A percentile compares a stretch with the other conserved stretches of the same genome.
phyloP scores from a whole-genome alignment of 768 basidiomycete genomes.

The Naganishia onofrii region DNA sequence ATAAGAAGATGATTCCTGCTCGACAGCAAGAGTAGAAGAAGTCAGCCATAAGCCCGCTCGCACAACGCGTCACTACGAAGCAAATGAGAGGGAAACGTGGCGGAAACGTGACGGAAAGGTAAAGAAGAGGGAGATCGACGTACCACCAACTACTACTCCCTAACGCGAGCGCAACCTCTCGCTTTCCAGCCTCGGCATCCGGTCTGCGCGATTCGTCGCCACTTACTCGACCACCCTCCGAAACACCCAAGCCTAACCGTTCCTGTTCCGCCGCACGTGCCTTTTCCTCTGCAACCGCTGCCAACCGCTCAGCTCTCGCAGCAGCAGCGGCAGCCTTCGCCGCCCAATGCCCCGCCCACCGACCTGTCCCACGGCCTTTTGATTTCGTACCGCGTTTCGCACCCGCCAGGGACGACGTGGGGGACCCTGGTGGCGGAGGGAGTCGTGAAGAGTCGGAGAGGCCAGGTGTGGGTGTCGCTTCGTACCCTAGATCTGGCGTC shows the following conservation, averaged over 20 bases:
- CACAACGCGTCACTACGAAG: no score
- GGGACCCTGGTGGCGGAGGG: not conserved
- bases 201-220: not conserved
- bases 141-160: constrained; percentile 33
- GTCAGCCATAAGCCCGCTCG: not conserved
- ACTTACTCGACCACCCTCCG: not conserved
- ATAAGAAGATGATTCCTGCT: constrained; percentile 50
- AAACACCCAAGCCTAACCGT: not conserved
- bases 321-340: not conserved
- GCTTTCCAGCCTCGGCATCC: constrained; percentile 1
- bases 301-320: constrained; percentile 3
- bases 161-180: constrained; percentile 27
- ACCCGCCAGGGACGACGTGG: not conserved
- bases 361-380: constrained; percentile 8
- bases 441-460: not conserved
- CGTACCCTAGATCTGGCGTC: not conserved
- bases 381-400: constrained; percentile 8
- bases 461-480: not conserved
- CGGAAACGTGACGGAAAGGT: no score
- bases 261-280: not conserved
- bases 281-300: not conserved
- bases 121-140: not conserved
- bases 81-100: no score
- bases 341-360: constrained; percentile 23
- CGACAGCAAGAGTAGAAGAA: not conserved